A percentile compares a stretch with the other conserved stretches of the same genome.
Conservation (phyloP, 805 yeast genomes). For the Alloascoidea hylecoeti region DNA sequence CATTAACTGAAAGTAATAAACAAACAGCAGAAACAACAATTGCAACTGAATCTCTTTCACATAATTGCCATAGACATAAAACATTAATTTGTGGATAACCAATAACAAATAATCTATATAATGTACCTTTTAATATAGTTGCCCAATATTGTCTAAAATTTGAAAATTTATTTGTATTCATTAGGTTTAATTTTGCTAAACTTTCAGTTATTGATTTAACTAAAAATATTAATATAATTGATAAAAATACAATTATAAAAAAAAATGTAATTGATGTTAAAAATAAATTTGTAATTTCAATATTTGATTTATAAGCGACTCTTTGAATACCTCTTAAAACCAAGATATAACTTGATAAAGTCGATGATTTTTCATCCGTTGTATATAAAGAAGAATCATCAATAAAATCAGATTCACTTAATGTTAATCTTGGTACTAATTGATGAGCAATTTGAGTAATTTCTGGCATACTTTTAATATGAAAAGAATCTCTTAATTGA, state of each 20-base stretch:
- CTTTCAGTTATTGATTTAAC: slow-evolving; percentile 61
- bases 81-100: slow-evolving; percentile 82
- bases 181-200: slow-evolving; percentile 40
- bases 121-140: slow-evolving; percentile 73
- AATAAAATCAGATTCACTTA: neutral
- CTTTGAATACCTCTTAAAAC: slow-evolving; percentile 86
- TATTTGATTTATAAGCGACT: slow-evolving; percentile 71
- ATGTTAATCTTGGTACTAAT: too few species aligned
- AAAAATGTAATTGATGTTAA: slow-evolving; percentile 80
- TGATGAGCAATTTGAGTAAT: neutral
- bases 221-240: slow-evolving; percentile 33
- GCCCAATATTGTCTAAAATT: slow-evolving; percentile 79
- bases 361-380: neutral
- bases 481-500: neutral
- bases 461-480: neutral
- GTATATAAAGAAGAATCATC: slow-evolving; percentile 1
- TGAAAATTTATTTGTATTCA: slow-evolving; percentile 50
- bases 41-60: slow-evolving; percentile 74
- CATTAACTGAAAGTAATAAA: slow-evolving; percentile 40
- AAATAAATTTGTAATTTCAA: slow-evolving; percentile 78
- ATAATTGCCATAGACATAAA: slow-evolving; percentile 81
- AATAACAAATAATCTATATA: slow-evolving; percentile 70
- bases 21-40: slow-evolving; percentile 68
- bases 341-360: slow-evolving; percentile 35
- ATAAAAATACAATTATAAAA: slow-evolving; percentile 52